Percentiles rank a stretch among this genome's conserved stretches.
Evolutionary conservation across 768 basidiomycete species (phyloP).

Genomic region (Pleurotus tuoliensis): DNA sequence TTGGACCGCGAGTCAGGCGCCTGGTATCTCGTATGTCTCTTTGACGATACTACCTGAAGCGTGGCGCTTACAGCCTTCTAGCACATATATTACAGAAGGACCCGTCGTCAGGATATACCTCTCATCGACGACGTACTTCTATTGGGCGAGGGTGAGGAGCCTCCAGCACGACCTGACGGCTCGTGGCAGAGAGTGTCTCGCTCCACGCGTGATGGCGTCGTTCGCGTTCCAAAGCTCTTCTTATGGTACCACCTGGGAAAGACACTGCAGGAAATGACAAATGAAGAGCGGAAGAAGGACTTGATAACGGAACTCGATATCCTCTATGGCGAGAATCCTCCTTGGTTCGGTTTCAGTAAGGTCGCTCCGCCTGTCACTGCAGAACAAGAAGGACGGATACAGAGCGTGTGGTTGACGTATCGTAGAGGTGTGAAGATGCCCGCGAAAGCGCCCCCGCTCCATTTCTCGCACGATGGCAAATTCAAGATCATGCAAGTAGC

Average conservation of each 20-base stretch:
- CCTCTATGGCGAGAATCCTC: conserved; percentile 75
- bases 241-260: conserved; percentile 80
- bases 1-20: conserved; percentile 63
- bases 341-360: conserved; percentile 86
- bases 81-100: conserved; percentile 82
- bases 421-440: conserved; percentile 73
- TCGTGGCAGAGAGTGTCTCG: conserved; percentile 62
- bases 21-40: conserved; percentile 53
- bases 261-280: conserved; percentile 55
- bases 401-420: conserved; percentile 62
- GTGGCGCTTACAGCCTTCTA: conserved; percentile 11
- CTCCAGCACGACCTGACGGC: conserved; percentile 26
- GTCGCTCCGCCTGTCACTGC: conserved; percentile 56
- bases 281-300: conserved; percentile 45
- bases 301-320: conserved; percentile 93
- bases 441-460: conserved; percentile 72
- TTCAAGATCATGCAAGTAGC: conserved; percentile 92
- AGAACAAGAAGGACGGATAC: conserved; percentile 31
- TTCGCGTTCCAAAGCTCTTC: conserved; percentile 51
- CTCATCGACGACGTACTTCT: conserved; percentile 73
- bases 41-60: conserved; percentile 1
- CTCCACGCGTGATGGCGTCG: conserved; percentile 64
- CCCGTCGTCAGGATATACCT: conserved; percentile 75
- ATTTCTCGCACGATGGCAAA: conserved; percentile 77
- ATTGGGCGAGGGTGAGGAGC: conserved; percentile 52